Evolutionary conservation across 495 filamentous ascomycete genomes (phyloP).

Genomic region (Tuber brumale): DNA sequence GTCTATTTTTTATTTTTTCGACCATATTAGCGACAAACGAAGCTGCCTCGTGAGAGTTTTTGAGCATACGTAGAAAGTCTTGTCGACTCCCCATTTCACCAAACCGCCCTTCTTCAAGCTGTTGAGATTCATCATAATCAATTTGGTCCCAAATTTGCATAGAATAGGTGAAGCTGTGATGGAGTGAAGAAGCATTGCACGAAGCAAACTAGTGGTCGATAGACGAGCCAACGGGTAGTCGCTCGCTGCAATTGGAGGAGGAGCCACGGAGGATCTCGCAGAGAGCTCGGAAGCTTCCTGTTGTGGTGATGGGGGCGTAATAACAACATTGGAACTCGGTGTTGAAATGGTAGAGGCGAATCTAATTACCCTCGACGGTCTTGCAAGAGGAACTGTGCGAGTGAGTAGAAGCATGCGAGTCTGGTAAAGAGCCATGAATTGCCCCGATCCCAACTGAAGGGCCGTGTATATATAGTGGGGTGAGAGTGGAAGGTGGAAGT

Average conservation of each 20-base stretch:
- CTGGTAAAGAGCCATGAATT: not conserved
- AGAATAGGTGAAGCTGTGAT: conserved; percentile 72
- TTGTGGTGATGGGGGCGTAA: not conserved
- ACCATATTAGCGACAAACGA: not conserved
- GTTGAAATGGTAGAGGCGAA: conserved; percentile 6
- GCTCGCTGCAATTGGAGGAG: conserved; percentile 13
- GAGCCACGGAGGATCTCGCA: not conserved
- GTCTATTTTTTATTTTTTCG: conserved; percentile 15
- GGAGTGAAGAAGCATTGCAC: conserved; percentile 69
- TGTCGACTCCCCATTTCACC: conserved; percentile 54
- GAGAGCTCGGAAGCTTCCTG: not conserved
- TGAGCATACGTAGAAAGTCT: conserved; percentile 62
- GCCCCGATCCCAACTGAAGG: not conserved
- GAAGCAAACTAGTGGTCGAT: conserved; percentile 64
- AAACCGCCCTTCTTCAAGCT: conserved; percentile 26
- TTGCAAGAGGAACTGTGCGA: not conserved
- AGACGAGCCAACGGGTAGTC: conserved; percentile 59
- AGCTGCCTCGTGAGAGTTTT: not conserved
- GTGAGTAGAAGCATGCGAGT: not conserved
- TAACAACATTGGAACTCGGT: not conserved
- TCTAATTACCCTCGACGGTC: not conserved
- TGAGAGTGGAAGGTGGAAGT: not conserved
- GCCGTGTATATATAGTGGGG: not conserved
- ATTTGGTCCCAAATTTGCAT: conserved; percentile 44
- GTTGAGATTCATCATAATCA: conserved; percentile 31